A percentile compares a stretch with the other conserved stretches of the same genome.
Evolutionary conservation across 257 asterid species (phyloP).

Genomic region (Lycium ferocissimum): DNA sequence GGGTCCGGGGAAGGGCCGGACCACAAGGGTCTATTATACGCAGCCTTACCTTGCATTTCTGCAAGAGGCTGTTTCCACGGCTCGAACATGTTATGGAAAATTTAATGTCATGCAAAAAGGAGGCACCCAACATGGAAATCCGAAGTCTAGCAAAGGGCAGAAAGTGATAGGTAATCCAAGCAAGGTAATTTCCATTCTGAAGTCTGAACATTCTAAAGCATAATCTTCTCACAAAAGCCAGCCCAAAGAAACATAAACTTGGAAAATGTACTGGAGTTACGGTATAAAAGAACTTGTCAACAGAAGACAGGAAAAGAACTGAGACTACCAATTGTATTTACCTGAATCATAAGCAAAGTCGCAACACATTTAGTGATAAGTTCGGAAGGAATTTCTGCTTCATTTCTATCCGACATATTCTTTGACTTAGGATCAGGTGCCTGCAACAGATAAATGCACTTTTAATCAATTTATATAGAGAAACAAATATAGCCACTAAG

Average conservation of each 20-base stretch:
- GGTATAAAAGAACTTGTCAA: neutral
- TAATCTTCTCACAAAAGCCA: conserved; percentile 16
- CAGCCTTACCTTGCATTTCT: too few species aligned
- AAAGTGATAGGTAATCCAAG: neutral
- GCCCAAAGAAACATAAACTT: neutral
- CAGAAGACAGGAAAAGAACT: neutral
- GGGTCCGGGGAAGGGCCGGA: too few species aligned
- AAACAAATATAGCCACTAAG: conserved; percentile 23
- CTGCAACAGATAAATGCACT: conserved; percentile 48
- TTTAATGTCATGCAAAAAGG: conserved; percentile 11
- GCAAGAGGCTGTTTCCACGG: too few species aligned
- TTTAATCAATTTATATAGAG: conserved; percentile 30
- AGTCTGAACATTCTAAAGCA: neutral
- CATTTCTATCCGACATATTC: conserved; percentile 50
- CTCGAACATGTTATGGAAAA: neutral
- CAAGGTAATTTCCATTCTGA: neutral
- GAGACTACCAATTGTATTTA: conserved; percentile 26
- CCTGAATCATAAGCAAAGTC: conserved; percentile 87
- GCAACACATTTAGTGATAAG: conserved; percentile 79
- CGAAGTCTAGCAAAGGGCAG: conserved; percentile 2
- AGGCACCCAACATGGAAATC: neutral
- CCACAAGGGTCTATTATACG: too few species aligned
- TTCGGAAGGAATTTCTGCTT: conserved; percentile 72
- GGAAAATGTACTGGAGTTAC: conserved; percentile 1
- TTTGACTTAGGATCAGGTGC: conserved; percentile 51